Evolutionary conservation across 2,329 filamentous ascomycete species (phyloP).

Genomic region (Elsinoe batatas): DNA sequence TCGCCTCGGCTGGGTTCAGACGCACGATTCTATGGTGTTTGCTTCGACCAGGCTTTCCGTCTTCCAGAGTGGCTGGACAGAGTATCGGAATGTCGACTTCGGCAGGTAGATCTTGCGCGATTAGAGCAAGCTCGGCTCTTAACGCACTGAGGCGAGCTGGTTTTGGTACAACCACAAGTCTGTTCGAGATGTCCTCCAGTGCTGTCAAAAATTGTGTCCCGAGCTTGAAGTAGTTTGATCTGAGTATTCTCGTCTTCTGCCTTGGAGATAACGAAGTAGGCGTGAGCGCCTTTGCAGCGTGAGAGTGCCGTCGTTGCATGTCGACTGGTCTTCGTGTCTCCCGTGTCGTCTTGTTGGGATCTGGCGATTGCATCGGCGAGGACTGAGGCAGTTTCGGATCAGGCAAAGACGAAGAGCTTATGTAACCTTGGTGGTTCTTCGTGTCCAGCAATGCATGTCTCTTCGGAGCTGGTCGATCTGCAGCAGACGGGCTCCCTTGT

Average conservation of each 20-base stretch:
- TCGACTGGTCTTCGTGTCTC: slow-evolving; percentile 27
- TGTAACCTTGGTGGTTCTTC: slow-evolving; percentile 22
- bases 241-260: slow-evolving; percentile 62
- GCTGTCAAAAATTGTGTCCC: slow-evolving; percentile 73
- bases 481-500: neutral
- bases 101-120: slow-evolving; percentile 70
- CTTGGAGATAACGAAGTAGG: slow-evolving; percentile 52
- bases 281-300: slow-evolving; percentile 43
- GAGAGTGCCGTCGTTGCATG: slow-evolving; percentile 46
- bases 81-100: slow-evolving; percentile 78
- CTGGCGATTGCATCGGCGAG: slow-evolving; percentile 3
- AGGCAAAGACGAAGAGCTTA: slow-evolving; percentile 27
- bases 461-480: slow-evolving; percentile 18
- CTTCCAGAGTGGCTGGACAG: slow-evolving; percentile 62
- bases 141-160: slow-evolving; percentile 70
- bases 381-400: slow-evolving; percentile 19
- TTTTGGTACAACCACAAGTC: slow-evolving; percentile 74
- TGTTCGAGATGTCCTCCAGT: slow-evolving; percentile 73
- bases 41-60: slow-evolving; percentile 64
- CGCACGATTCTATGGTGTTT: slow-evolving; percentile 74
- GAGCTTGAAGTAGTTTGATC: slow-evolving; percentile 74
- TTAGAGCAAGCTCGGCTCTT: slow-evolving; percentile 68
- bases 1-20: slow-evolving; percentile 73
- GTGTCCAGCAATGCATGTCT: slow-evolving; percentile 32
- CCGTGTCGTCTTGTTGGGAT: slow-evolving; percentile 4